Evolutionary conservation across 2,329 filamentous ascomycete genomes (phyloP).

Genomic region (Aspergillus amoenus): DNA sequence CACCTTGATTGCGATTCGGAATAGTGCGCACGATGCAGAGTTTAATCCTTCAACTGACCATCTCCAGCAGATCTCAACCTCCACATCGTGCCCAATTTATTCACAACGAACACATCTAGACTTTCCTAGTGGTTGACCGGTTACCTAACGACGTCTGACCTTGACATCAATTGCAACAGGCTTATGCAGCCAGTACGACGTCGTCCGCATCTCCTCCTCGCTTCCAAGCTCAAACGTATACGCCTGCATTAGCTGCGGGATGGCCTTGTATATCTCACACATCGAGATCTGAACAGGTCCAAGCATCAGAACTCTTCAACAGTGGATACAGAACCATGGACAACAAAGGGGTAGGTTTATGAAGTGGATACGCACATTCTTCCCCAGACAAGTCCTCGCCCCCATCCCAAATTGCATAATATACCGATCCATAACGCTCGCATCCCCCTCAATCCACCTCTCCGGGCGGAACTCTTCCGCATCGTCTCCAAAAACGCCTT

Average conservation of each 20-base stretch:
- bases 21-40: no score
- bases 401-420: slow-evolving; percentile 14
- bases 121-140: no score
- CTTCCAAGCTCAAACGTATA: slow-evolving; percentile 11
- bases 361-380: slow-evolving; percentile 7
- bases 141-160: background rate
- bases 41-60: no score
- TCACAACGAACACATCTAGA: no score
- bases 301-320: no score
- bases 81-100: no score
- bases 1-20: no score
- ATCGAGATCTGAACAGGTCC: slow-evolving; percentile 13
- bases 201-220: slow-evolving; percentile 6
- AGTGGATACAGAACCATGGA: no score
- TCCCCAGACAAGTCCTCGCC: slow-evolving; percentile 12
- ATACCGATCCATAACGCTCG: background rate
- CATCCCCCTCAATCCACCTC: background rate
- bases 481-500: background rate
- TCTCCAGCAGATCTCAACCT: no score
- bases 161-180: slow-evolving; percentile 5
- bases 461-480: background rate
- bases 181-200: slow-evolving; percentile 18
- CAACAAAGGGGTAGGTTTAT: no score
- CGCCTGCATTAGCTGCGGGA: slow-evolving; percentile 12
- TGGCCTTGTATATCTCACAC: slow-evolving; percentile 18